Evolutionary conservation across 208 protist species (phyloP).

Genomic region (Trichomonas tenax): DNA sequence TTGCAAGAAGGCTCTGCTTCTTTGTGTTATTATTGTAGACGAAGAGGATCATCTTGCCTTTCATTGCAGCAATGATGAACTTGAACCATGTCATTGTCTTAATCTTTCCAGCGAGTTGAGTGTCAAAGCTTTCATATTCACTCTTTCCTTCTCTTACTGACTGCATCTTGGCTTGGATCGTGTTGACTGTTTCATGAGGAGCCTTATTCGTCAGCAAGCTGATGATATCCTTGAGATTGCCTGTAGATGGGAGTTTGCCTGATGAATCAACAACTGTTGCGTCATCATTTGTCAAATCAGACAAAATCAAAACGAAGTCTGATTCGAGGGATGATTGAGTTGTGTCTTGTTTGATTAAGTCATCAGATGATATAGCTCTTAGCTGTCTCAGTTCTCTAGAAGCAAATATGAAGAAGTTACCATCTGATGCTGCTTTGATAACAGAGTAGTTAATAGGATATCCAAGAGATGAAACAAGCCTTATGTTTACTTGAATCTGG

Average conservation of each 20-base stretch:
- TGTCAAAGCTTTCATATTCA: neutral
- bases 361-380: neutral
- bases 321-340: neutral
- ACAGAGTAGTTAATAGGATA: neutral
- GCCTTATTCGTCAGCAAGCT: neutral
- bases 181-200: neutral
- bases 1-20: neutral
- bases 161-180: neutral
- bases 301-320: neutral
- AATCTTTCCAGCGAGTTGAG: neutral
- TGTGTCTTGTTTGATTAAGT: neutral
- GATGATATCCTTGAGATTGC: neutral
- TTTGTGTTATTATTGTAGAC: neutral
- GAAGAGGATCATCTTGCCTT: neutral
- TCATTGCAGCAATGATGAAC: neutral
- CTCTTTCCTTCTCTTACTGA: neutral
- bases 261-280: neutral
- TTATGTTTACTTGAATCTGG: neutral
- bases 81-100: neutral
- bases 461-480: neutral
- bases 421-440: neutral
- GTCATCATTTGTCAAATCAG: neutral
- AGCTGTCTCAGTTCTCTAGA: neutral
- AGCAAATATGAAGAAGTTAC: neutral
- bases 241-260: neutral